Evolutionary conservation across 2,329 filamentous ascomycete species (phyloP), one percentile per base, ranked within the genome.

Genomic region (Lachnellula hyalina): DNA sequence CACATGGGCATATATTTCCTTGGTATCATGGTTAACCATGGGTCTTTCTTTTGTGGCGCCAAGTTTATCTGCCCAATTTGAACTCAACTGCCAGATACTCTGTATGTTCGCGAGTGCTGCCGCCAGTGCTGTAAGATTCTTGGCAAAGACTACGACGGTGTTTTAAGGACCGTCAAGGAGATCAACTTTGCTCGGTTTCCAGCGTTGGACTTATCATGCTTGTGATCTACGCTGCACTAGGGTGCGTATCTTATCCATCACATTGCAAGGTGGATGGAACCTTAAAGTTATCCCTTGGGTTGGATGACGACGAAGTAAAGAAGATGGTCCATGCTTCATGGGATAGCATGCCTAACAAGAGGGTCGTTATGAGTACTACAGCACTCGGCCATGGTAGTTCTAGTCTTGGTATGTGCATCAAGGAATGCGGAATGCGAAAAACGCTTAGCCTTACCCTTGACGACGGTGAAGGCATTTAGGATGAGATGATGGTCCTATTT

Each of bases 281-380:
- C 57, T 14, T 60, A 56, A n/a, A 47, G 44, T 5, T 56, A 58
- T 38, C 57, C 51, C 4, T 7, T 6, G 51, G 23, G 12, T 9
- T 45, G 6, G 23, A 47, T 5, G 32, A 40, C 9, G 21, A 49
- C 2, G 8, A 28, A 15, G n/a, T 9, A 36, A 23, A 45, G 40
- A 28, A 36, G 3, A n/a, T 47, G 7, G 5, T 46, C 17, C 17
- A 49, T n/a, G 23, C 38, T 12, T 2, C n/a, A 17, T 62, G 58
- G 60, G 45, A 47, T 2, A 25, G 17, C 3, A 35, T 51, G 15
- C 36, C 35, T 1, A 38, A 55, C 9, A 6, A 28, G 3, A 34
- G 45, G 4, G 40, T 60, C 17, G 32, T 58, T 6, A 57, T 61
- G 59, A 57, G 59, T 2, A 59, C 53, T 2, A 55, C 57, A 3